phyloP scores from a whole-genome alignment of 2,329 filamentous ascomycete genomes.

The Microsporum audouinii region DNA sequence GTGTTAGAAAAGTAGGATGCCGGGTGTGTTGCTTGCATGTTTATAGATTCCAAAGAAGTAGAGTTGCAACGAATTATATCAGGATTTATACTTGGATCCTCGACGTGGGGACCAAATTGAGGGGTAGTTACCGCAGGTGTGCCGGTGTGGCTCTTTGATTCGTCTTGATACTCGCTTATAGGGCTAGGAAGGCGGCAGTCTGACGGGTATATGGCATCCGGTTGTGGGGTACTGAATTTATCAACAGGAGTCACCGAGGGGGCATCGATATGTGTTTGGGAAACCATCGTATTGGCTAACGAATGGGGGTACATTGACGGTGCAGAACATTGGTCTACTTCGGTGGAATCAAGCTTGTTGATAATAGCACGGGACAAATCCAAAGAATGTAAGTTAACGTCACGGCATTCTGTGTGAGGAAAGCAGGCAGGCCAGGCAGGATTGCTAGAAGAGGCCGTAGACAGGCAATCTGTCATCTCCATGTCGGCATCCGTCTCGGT shows the following conservation, averaged over 20 bases:
- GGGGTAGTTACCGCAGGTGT: neutral
- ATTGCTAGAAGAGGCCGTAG: neutral
- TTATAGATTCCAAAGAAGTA: neutral
- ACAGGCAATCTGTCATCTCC: neutral
- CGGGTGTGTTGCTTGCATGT: neutral
- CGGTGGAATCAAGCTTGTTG: neutral
- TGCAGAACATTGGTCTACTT: neutral
- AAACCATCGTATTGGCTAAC: neutral
- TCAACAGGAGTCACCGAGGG: neutral
- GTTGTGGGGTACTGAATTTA: neutral
- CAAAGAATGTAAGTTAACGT: too few species aligned
- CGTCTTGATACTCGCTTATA: constrained; percentile 26
- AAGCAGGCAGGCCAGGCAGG: neutral
- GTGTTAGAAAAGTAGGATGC: neutral
- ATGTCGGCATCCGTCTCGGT: neutral
- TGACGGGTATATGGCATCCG: neutral
- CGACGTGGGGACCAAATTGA: neutral
- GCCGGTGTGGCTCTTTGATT: neutral
- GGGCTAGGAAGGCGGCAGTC: constrained; percentile 28
- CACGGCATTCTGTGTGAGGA: neutral
- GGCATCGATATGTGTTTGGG: neutral
- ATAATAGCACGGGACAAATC: neutral
- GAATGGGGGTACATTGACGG: neutral
- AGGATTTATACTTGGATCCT: neutral
- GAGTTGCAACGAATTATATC: neutral